Base-by-base conservation (phyloP, 768 basidiomycete genomes). In the Melanogaster broomeanus region DNA sequence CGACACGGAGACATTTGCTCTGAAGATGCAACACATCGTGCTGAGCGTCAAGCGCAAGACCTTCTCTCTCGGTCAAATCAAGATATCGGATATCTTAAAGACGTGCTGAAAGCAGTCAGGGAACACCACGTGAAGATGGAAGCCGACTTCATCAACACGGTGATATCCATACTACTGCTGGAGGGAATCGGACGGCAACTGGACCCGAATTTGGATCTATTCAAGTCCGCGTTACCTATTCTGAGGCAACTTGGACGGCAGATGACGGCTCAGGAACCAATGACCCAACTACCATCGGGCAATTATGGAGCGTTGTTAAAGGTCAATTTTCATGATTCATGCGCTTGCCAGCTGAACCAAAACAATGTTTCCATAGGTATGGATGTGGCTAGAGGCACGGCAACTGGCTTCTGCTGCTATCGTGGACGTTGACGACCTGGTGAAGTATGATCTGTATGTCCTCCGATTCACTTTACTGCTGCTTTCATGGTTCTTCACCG, bases 61-160 rank as follows among this genome's bases (percentile, higher is more conserved):
- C 3, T 99, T 99, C 73, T 92, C 91, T 22, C 82, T 99, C 5
- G 94, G 92, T n/a, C 87, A 93, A 68, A 93, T 99, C 73, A 93
- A 90, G 68, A 97, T 99, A 49, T 88, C 90, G 25, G 95, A 98
- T 67, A 83, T 99, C 54, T 74, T 98, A 27, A 89, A 82, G 90
- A 96, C 56, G 97, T 98, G 8, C 74, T 99, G 43, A 85, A 74
- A 60, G 83, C 86, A 30, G 95, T 99, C 4, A 77, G 94, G 51
- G 77, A 81, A 58, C 95, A 98, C 68, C 96, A 97, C 64, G 97
- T 98, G 57, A 98, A 93, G 76, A 90, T 99, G 86, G 96, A 99
- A 72, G 93, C 88, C 13, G 97, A 98, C 68, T 99, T 99, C 65
- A 86, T 98, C 65, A 99, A 99, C 70, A 98, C 97, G 0, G 93